Base-by-base conservation (phyloP, 495 filamentous ascomycete genomes). In the Astrothelium macrocarpum region DNA sequence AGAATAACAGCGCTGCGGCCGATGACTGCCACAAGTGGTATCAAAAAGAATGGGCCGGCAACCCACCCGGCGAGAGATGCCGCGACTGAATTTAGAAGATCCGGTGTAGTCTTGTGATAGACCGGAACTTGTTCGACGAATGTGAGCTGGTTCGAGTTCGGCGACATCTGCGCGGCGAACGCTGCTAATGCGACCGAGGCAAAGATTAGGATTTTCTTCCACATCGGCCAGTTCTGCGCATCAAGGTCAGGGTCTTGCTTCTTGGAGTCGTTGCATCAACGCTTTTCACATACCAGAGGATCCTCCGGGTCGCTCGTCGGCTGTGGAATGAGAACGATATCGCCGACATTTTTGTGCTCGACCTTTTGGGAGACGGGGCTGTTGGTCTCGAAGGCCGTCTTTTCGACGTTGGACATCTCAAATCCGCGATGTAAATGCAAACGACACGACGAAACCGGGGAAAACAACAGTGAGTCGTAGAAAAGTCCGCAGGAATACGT, bases 131-230 rank as follows among this genome's bases (percentile, higher is more conserved):
- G 59, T 32, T 60, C 60, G 11, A 28, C n/a, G 32, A 59, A 62
- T 18, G 60, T 56, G 32, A 62, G 32, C 60, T 62, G 60, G 60
- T 56, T 56, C 9, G 60, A 60, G 10, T 20, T 59, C n/a, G 60
- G 32, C 12, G 31, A 12, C 32, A 62, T 18, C 31, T 62, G 31
- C 11, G 32, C 60, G 9, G 60, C 60, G 60, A 62, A 62, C 16
- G 60, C 18, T 18, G 60, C 60, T 4, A 62, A 26, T 20, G 32
- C 11, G 26, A 62, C 60, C 32, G 16, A 42, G 18, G 31, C 60
- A 10, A 62, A 56, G 39, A 62, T 20, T 2, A 59, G 36, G 23
- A 14, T 4, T 18, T 43, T 62, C 32, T 56, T 59, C 12, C 31
- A 46, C 32, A 56, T 32, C 12, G 60, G 31, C 60, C 60, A 62